phyloP scores from a whole-genome alignment of 192 early-diverging fungal species.

The Podila minutissima region DNA sequence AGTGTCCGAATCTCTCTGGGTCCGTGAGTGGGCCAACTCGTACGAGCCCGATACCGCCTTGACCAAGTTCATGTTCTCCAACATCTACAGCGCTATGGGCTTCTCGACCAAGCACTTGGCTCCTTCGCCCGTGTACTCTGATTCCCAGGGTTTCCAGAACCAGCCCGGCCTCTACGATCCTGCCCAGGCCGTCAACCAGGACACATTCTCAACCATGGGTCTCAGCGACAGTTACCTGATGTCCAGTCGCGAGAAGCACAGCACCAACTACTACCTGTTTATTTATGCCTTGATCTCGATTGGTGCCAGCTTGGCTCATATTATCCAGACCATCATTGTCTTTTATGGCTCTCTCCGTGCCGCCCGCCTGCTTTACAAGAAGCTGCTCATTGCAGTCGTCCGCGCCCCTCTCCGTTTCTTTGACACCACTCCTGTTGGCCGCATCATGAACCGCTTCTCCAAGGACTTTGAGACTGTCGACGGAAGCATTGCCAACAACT shows the following conservation, averaged over 20 bases:
- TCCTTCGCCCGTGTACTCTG: constrained; percentile 31
- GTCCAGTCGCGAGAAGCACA: constrained; percentile 23
- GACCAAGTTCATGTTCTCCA: constrained; percentile 38
- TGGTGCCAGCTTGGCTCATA: constrained; percentile 48
- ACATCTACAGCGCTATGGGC: constrained; percentile 30
- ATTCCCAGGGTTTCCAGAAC: constrained; percentile 25
- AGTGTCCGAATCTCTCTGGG: constrained; percentile 63
- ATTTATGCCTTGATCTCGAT: constrained; percentile 62
- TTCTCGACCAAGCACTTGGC: constrained; percentile 25
- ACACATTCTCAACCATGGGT: constrained; percentile 24
- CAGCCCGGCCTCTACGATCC: constrained; percentile 15
- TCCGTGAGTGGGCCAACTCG: constrained; percentile 58
- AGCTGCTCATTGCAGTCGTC: constrained; percentile 63
- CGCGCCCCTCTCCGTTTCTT: constrained; percentile 83
- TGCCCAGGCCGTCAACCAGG: constrained; percentile 15
- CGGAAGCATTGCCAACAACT: constrained; percentile 60
- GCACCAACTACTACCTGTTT: constrained; percentile 60
- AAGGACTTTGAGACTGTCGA: constrained; percentile 87
- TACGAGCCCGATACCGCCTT: constrained; percentile 26
- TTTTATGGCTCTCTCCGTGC: constrained; percentile 65
- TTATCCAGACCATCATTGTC: constrained; percentile 56
- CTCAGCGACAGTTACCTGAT: constrained; percentile 8
- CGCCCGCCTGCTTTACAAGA: constrained; percentile 62
- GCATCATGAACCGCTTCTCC: constrained; percentile 86
- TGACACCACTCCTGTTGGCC: constrained; percentile 79